These are phyloP conservation scores for Dothistroma pini DNA, from an alignment of 2,329 filamentous ascomycete species.

Conservation along the genomic window DNA sequence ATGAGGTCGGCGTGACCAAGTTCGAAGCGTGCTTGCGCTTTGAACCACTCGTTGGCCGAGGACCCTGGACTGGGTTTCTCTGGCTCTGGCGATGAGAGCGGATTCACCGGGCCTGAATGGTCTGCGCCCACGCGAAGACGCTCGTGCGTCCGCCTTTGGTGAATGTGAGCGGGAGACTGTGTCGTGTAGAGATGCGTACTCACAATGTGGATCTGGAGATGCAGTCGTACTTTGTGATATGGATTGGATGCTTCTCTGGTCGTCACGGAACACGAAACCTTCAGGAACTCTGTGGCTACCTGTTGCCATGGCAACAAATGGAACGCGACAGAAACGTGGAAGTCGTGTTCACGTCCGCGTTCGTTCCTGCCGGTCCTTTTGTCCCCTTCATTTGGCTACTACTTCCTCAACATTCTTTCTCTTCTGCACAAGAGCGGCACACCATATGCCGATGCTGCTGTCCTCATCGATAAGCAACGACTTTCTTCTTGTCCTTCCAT, in stretches of 20 bases:
- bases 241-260: background rate
- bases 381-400: background rate
- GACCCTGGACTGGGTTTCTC: background rate
- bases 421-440: background rate
- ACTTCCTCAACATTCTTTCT: background rate
- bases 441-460: background rate
- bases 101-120: conserved; percentile 22
- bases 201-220: background rate
- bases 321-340: background rate
- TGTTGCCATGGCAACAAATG: background rate
- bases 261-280: background rate
- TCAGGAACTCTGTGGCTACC: background rate
- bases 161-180: background rate
- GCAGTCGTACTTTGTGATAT: background rate
- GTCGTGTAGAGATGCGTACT: background rate
- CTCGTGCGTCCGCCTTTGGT: background rate
- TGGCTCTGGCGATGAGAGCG: conserved; percentile 20
- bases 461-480: background rate
- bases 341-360: background rate
- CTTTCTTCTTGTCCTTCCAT: background rate
- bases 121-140: background rate
- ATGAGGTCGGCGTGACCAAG: conserved; percentile 9
- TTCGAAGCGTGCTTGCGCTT: background rate
- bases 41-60: conserved; percentile 5
- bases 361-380: background rate